These are phyloP conservation scores for Periglandula ipomoeae DNA, from an alignment of 2,329 filamentous ascomycete species.

Conservation along the genomic window DNA sequence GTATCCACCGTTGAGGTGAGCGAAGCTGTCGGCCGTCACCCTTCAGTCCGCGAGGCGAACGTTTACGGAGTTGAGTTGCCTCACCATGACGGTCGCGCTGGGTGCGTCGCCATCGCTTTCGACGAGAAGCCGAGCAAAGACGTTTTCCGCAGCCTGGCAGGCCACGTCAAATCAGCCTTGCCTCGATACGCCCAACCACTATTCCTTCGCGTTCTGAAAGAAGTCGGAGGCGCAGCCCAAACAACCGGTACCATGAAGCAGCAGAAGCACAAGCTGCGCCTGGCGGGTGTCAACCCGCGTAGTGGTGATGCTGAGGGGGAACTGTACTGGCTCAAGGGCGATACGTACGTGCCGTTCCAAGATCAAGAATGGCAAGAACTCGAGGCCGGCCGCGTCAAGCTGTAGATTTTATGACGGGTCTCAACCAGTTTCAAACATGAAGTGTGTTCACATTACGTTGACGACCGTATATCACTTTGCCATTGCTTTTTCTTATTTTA, in stretches of 20 bases:
- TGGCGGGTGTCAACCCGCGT: conserved; percentile 61
- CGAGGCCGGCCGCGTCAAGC: conserved; percentile 57
- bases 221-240: conserved; percentile 45
- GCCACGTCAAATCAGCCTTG: conserved; percentile 46
- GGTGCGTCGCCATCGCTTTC: conserved; percentile 64
- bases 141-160: conserved; percentile 49
- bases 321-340: conserved; percentile 57
- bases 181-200: conserved; percentile 70
- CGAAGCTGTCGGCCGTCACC: conserved; percentile 60
- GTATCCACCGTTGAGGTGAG: conserved; percentile 75
- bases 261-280: conserved; percentile 66
- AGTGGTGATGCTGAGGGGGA: conserved; percentile 26
- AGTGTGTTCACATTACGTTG: no score
- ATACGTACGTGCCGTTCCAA: conserved; percentile 59
- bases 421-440: no score
- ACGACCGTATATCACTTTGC: no score
- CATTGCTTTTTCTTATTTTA: not conserved
- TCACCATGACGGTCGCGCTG: conserved; percentile 73
- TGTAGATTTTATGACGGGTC: no score
- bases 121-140: conserved; percentile 36
- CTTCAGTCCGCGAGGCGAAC: conserved; percentile 65
- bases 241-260: conserved; percentile 84
- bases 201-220: conserved; percentile 60
- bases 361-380: conserved; percentile 60
- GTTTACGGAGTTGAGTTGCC: conserved; percentile 78